phyloP scores from a whole-genome alignment of 192 early-diverging fungal genomes.

The Coemansia sp. region DNA sequence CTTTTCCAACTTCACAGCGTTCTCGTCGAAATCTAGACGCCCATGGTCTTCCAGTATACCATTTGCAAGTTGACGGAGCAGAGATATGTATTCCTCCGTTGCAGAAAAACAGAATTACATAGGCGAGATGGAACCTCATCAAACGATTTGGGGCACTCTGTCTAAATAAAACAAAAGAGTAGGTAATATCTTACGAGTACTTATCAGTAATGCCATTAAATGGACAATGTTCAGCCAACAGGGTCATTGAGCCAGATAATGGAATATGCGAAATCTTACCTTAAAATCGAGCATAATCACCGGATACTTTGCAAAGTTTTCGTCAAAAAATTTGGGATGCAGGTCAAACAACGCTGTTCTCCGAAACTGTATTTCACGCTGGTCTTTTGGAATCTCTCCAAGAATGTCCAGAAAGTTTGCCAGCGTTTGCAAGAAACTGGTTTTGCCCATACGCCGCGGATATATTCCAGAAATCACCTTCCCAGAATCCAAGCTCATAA shows the following conservation, averaged over 20 bases:
- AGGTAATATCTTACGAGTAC: not conserved
- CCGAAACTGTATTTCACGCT: not conserved
- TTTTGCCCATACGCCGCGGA: constrained; percentile 6
- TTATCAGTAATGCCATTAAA: not conserved
- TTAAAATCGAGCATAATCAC: constrained; percentile 9
- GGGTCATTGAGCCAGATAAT: too few relatives aligned
- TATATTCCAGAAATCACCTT: constrained; percentile 10
- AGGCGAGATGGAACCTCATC: not conserved
- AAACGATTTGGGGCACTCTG: not conserved
- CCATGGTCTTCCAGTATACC: too few relatives aligned
- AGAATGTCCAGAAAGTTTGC: constrained; percentile 3
- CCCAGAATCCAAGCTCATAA: not conserved
- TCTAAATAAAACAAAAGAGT: not conserved
- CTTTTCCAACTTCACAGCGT: too few relatives aligned
- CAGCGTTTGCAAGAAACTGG: constrained; percentile 3
- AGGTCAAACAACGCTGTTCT: not conserved
- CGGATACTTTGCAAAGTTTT: constrained; percentile 11
- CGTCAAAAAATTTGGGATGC: constrained; percentile 4
- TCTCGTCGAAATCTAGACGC: too few relatives aligned
- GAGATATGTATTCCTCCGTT: not conserved
- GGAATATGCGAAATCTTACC: not conserved
- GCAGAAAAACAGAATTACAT: not conserved
- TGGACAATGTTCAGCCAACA: too few relatives aligned
- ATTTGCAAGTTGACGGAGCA: not conserved
- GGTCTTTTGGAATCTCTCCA: not conserved